phyloP scores from a whole-genome alignment of 2,329 filamentous ascomycete genomes.

The Alternaria solani region DNA sequence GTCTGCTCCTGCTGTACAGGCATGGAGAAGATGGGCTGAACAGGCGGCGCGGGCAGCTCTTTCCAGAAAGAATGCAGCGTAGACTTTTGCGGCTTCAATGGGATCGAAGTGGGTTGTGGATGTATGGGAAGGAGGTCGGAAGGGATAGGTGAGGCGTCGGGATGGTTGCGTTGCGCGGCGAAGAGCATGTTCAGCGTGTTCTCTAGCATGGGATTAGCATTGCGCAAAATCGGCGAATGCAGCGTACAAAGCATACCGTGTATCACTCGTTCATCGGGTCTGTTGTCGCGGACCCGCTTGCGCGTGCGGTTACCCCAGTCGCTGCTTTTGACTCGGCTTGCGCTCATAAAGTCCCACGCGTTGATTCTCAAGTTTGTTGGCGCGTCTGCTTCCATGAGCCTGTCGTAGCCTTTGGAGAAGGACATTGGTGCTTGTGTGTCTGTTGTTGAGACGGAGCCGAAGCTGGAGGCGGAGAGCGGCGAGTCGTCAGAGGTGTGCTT shows the following conservation, averaged over 20 bases:
- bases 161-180: slow-evolving; percentile 52
- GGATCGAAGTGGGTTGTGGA: slow-evolving; percentile 12
- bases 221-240: not conserved
- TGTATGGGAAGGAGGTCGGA: slow-evolving; percentile 28
- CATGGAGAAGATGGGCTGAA: slow-evolving; percentile 29
- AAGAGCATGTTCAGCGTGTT: slow-evolving; percentile 57
- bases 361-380: slow-evolving; percentile 13
- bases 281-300: slow-evolving; percentile 66
- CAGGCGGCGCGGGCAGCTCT: slow-evolving; percentile 45
- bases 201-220: slow-evolving; percentile 42
- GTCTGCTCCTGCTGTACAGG: slow-evolving; percentile 19
- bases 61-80: slow-evolving; percentile 60
- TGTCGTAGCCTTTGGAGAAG: slow-evolving; percentile 27
- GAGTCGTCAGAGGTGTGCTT: slow-evolving; percentile 62
- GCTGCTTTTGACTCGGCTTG: slow-evolving; percentile 37
- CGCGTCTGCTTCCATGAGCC: slow-evolving; percentile 38
- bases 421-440: slow-evolving; percentile 41
- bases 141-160: slow-evolving; percentile 38
- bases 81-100: slow-evolving; percentile 50
- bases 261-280: slow-evolving; percentile 64
- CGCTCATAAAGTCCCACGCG: slow-evolving; percentile 38
- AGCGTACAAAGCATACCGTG: slow-evolving; percentile 55
- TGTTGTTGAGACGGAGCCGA: slow-evolving; percentile 41
- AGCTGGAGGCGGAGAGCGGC: slow-evolving; percentile 54
- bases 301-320: slow-evolving; percentile 65